Evolutionary conservation across 1,284 basidiomycete genomes (phyloP).

Genomic region (Sporisorium iseilematis-ciliati): DNA sequence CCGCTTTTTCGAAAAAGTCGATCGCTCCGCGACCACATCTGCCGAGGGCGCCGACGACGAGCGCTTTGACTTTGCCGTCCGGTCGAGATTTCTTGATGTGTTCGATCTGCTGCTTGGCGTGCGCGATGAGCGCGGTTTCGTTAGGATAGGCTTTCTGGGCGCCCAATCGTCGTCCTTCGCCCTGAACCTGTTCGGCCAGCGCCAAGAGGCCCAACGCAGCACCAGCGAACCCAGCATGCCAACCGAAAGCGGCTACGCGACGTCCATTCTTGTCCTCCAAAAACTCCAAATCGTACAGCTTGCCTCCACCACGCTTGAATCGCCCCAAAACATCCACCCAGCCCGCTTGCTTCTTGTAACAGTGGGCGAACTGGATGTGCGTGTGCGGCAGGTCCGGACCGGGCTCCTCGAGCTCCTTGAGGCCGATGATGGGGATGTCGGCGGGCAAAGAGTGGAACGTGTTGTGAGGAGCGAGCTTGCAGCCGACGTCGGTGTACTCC

Average conservation of each 20-base stretch:
- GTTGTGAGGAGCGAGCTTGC: conserved; percentile 88
- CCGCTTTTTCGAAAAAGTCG: conserved; percentile 92
- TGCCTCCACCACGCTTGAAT: conserved; percentile 87
- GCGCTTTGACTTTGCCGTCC: conserved; percentile 78
- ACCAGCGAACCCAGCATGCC: conserved; percentile 97
- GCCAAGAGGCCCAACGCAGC: conserved; percentile 93
- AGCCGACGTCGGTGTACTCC: conserved; percentile 83
- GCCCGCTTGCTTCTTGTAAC: conserved; percentile 95
- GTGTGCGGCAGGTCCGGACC: conserved; percentile 73
- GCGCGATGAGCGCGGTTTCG: conserved; percentile 71
- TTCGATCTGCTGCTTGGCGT: conserved; percentile 75
- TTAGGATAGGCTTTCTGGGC: conserved; percentile 80
- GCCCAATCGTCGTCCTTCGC: conserved; percentile 72
- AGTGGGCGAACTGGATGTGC: conserved; percentile 99
- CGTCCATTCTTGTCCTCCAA: conserved; percentile 85
- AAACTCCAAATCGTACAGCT: conserved; percentile 97
- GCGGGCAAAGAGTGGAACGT: conserved; percentile 86
- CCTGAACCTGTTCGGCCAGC: conserved; percentile 73
- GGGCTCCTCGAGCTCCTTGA: conserved; percentile 87
- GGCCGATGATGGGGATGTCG: conserved; percentile 86
- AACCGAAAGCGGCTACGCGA: conserved; percentile 98
- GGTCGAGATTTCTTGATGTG: conserved; percentile 74
- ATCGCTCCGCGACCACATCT: conserved; percentile 97
- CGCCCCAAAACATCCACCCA: conserved; percentile 90
- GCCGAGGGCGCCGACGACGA: conserved; percentile 96